These are phyloP conservation scores for Hansfordia pulvinata DNA, from an alignment of 2,329 filamentous ascomycete species.

Conservation along the genomic window DNA sequence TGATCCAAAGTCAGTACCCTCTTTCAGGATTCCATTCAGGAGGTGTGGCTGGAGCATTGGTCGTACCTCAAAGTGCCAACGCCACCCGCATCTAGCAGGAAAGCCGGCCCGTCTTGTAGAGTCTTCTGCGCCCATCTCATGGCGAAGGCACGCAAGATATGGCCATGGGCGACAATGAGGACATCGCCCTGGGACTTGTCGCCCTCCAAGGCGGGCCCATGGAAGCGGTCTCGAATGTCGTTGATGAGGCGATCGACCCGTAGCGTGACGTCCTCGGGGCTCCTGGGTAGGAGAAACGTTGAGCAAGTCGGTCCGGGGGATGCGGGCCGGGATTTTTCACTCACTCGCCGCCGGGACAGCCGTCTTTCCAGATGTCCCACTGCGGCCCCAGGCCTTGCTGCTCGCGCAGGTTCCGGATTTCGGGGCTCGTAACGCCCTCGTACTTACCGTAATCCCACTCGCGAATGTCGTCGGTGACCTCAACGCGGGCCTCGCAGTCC, in stretches of 20 bases:
- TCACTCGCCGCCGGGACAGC: slow-evolving; percentile 74
- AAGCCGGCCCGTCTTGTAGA: slow-evolving; percentile 60
- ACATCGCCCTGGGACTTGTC: slow-evolving; percentile 45
- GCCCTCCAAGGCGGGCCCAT: slow-evolving; percentile 31
- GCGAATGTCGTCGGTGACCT: slow-evolving; percentile 58
- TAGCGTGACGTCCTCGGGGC: slow-evolving; percentile 56
- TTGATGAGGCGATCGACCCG: slow-evolving; percentile 64
- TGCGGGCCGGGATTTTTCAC: slow-evolving; percentile 16
- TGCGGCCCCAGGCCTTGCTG: slow-evolving; percentile 39
- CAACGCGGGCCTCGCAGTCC: slow-evolving; percentile 44
- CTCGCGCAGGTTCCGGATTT: slow-evolving; percentile 48
- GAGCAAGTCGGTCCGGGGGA: background rate
- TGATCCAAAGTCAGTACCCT: slow-evolving; percentile 15
- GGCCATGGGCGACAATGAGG: slow-evolving; percentile 76
- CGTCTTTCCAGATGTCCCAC: slow-evolving; percentile 88
- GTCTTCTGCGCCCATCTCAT: slow-evolving; percentile 71
- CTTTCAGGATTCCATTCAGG: background rate
- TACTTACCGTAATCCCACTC: slow-evolving; percentile 88
- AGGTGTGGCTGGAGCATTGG: no score
- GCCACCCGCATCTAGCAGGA: slow-evolving; percentile 82
- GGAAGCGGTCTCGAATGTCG: slow-evolving; percentile 57
- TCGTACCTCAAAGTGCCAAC: slow-evolving; percentile 63
- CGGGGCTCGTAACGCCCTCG: slow-evolving; percentile 61
- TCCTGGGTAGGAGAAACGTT: slow-evolving; percentile 24
- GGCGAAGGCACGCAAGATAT: slow-evolving; percentile 78